A percentile compares a stretch with the other conserved stretches of the same genome.
Evolutionary conservation across 768 basidiomycete species (phyloP).

Genomic region (Tulasnella sp.): DNA sequence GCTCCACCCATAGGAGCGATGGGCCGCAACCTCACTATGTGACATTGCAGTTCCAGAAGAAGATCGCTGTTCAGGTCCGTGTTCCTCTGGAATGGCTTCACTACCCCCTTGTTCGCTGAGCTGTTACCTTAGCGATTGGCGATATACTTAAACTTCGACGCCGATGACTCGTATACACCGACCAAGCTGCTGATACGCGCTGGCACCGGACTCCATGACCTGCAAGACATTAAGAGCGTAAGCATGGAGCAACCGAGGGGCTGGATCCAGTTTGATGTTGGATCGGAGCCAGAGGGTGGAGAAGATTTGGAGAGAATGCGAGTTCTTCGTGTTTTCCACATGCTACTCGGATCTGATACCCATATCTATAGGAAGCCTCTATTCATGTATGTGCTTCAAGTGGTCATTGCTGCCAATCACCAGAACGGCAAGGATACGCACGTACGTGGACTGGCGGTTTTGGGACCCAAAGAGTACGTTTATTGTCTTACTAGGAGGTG

Average conservation of each 20-base stretch:
- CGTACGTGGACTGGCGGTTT: constrained; percentile 79
- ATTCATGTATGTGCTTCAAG: constrained; percentile 79
- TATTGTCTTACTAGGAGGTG: background rate
- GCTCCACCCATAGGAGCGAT: constrained; percentile 38
- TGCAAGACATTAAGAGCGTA: constrained; percentile 81
- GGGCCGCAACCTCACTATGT: constrained; percentile 97
- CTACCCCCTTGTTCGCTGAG: background rate
- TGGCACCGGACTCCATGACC: constrained; percentile 80
- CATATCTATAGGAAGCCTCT: constrained; percentile 67
- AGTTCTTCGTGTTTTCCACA: constrained; percentile 23
- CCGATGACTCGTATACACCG: constrained; percentile 96
- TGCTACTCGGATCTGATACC: too few relatives aligned
- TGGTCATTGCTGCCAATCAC: constrained; percentile 85
- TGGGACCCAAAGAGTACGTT: constrained; percentile 71
- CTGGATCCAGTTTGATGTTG: constrained; percentile 83
- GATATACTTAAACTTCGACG: constrained; percentile 63
- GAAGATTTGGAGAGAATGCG: constrained; percentile 48
- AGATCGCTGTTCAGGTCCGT: constrained; percentile 74
- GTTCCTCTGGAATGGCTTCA: background rate
- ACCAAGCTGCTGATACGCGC: constrained; percentile 82
- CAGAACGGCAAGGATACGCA: constrained; percentile 99
- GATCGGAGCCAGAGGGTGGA: constrained; percentile 68
- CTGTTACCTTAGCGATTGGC: constrained; percentile 58
- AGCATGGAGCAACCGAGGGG: constrained; percentile 87
- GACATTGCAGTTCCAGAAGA: constrained; percentile 84